These are phyloP conservation scores for Rhizopus sp. DNA, from an alignment of 371 early-diverging fungal genomes.

Conservation along the genomic window DNA sequence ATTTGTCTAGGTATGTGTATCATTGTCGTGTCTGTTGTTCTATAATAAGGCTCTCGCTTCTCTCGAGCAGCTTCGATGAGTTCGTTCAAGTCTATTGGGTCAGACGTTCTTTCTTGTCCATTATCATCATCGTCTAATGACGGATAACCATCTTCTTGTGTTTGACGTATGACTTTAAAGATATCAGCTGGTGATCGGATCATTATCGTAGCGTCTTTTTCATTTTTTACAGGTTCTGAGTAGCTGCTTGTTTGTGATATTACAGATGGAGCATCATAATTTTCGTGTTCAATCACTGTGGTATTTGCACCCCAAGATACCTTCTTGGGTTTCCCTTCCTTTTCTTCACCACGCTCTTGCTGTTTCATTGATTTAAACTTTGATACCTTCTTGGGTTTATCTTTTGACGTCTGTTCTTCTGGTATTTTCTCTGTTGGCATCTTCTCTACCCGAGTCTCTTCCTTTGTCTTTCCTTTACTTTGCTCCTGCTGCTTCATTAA, in stretches of 20 bases:
- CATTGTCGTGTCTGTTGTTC: conserved; percentile 23
- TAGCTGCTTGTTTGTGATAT: conserved; percentile 24
- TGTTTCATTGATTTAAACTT: neutral
- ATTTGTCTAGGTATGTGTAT: conserved; percentile 13
- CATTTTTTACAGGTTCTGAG: conserved; percentile 33
- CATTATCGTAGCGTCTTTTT: neutral
- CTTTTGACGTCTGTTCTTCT: neutral
- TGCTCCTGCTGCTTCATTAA: conserved; percentile 17
- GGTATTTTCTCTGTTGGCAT: neutral
- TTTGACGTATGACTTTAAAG: conserved; percentile 22
- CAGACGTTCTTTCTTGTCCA: neutral
- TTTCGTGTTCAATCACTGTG: conserved; percentile 41
- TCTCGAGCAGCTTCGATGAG: conserved; percentile 20
- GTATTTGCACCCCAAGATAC: conserved; percentile 38
- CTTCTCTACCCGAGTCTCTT: neutral
- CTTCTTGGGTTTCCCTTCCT: conserved; percentile 2
- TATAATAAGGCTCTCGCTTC: conserved; percentile 27
- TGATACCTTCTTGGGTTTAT: conserved; percentile 15
- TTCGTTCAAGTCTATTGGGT: conserved; percentile 29
- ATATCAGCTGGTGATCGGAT: conserved; percentile 42
- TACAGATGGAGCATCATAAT: conserved; percentile 28
- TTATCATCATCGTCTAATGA: conserved; percentile 21
- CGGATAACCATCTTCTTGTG: conserved; percentile 36
- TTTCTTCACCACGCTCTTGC: neutral
- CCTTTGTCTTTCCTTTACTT: neutral